Evolutionary conservation across 108 stramenopile species (phyloP).

Genomic region (Aurantiochytrium sp.): DNA sequence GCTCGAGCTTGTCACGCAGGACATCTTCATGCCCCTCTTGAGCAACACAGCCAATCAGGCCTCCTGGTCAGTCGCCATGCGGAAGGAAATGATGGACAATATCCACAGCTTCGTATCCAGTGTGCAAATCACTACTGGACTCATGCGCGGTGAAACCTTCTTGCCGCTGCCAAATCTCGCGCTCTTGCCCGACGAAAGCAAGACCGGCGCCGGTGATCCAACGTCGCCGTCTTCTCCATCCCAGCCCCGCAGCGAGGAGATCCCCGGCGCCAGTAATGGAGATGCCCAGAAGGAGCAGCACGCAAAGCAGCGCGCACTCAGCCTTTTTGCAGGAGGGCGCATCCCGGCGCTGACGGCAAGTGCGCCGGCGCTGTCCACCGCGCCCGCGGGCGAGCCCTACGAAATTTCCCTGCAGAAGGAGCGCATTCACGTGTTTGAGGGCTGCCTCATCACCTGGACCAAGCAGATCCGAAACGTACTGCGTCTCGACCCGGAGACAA

Average conservation of each 20-base stretch:
- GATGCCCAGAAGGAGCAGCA: background rate
- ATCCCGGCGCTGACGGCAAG: background rate
- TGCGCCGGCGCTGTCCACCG: background rate
- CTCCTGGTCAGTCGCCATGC: constrained; percentile 25
- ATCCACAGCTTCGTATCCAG: constrained; percentile 43
- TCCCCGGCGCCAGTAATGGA: background rate
- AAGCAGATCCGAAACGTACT: constrained; percentile 60
- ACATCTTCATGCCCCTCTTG: constrained; percentile 32
- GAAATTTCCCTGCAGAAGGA: constrained; percentile 22
- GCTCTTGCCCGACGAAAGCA: background rate
- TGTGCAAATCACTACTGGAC: constrained; percentile 47
- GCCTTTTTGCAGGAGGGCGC: too few species aligned
- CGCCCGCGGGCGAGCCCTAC: background rate
- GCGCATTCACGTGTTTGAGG: constrained; percentile 51
- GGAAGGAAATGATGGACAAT: constrained; percentile 39
- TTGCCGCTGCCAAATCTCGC: constrained; percentile 40
- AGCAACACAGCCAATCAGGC: background rate
- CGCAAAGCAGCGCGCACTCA: too few species aligned
- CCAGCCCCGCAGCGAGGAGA: background rate
- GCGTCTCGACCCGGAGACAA: constrained; percentile 47
- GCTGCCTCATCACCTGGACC: constrained; percentile 60
- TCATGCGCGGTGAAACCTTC: constrained; percentile 38
- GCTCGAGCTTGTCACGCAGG: constrained; percentile 13
- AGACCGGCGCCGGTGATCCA: background rate
- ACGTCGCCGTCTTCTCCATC: background rate